Evolutionary conservation across 1,139 yeast genomes (phyloP), one percentile per base, ranked within the genome.

Genomic region (Candida tetrigidarum): DNA sequence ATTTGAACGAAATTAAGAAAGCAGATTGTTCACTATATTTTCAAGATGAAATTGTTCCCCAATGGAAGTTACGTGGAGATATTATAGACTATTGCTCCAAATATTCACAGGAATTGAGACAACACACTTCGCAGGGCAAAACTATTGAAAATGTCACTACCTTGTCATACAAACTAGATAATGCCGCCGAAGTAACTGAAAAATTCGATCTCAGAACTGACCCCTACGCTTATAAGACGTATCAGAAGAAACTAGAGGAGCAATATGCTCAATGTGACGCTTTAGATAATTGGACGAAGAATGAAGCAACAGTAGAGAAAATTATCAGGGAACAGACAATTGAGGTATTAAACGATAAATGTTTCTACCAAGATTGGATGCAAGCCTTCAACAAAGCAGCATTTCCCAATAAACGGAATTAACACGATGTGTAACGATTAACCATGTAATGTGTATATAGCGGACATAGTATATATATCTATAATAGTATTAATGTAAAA

Each of bases 331-430:
- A 65, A 37, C 69, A 68, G 42, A 69, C 78, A 0, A 53, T 56
- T 4, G 57, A 52, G 4, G 63, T 67, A 5, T 58, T 74, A 32
- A 68, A 65, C 45, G 71, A 69, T 38, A 69, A 65, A 53, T 73
- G 78, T 50, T 57, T 57, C 42, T 69, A 63, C 44, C 56, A 56
- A 22, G 71, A 72, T 51, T 72, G 78, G 78, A 50, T 65, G 36
- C 51, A 42, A 27, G 60, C 36, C 6, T 38, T 29, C 23, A 29
- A 16, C 6, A 38, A 20, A n/a, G 41, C 29, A 6, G 23, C 18
- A 4, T 11, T 27, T 25, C 29, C 38, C 12, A 15, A 35, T 8
- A 35, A 35, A 10, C 23, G 11, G 4, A 5, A 9, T 5, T 35
- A 16, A 25, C 11, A 1, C 5, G 28, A 23, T 12, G 7, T 35